Evolutionary conservation across 768 basidiomycete species (phyloP).

Genomic region (Amanita subjunquillea): DNA sequence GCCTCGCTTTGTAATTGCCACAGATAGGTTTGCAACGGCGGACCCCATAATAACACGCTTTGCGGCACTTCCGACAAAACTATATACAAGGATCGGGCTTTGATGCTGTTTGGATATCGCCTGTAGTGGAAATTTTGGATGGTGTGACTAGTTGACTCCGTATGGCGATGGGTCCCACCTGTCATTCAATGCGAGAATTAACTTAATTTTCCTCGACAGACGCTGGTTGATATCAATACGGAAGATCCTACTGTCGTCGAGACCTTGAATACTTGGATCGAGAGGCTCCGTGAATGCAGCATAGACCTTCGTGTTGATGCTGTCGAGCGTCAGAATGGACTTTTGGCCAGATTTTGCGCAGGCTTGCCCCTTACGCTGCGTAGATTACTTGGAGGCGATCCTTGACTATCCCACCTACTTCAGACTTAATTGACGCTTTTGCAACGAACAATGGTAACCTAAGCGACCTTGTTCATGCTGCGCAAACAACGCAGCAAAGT

Average conservation of each 20-base stretch:
- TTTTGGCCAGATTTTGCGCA: constrained; percentile 62
- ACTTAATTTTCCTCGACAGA: constrained; percentile 7
- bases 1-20: constrained; percentile 10
- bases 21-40: constrained; percentile 57
- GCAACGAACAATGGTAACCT: constrained; percentile 43
- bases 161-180: constrained; percentile 52
- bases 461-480: constrained; percentile 16
- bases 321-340: constrained; percentile 40
- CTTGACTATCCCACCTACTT: constrained; percentile 54
- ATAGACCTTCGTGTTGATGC: constrained; percentile 68
- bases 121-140: constrained; percentile 54
- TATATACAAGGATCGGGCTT: constrained; percentile 71
- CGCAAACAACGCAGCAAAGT: constrained; percentile 29
- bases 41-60: constrained; percentile 26
- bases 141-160: constrained; percentile 39
- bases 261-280: constrained; percentile 53
- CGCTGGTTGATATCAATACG: constrained; percentile 60
- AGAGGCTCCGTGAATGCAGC: constrained; percentile 36
- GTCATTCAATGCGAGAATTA: neutral
- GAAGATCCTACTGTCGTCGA: constrained; percentile 44
- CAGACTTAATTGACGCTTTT: constrained; percentile 41
- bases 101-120: constrained; percentile 73
- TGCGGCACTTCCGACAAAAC: constrained; percentile 40
- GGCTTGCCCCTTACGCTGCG: constrained; percentile 31
- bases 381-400: constrained; percentile 43